Evolutionary conservation across 1,284 basidiomycete genomes (phyloP).

Genomic region (Hymenochaete sp.): DNA sequence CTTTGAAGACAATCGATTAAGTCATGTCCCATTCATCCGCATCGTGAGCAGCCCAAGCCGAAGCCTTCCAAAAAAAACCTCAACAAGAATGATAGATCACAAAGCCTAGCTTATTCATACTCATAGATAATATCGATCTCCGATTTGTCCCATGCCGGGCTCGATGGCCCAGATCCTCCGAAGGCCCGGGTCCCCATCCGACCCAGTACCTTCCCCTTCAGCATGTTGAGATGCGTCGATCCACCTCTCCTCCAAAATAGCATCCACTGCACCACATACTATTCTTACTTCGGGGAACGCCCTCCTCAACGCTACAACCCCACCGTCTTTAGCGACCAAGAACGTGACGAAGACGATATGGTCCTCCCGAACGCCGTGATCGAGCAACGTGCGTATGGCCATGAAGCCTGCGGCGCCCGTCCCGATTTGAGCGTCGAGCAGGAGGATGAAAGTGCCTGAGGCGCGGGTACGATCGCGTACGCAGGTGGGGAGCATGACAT

Average conservation of each 20-base stretch:
- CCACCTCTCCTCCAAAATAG: constrained; percentile 64
- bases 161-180: constrained; percentile 68
- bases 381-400: constrained; percentile 91
- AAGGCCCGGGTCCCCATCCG: constrained; percentile 26
- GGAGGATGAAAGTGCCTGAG: constrained; percentile 69
- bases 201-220: constrained; percentile 28
- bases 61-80: too few relatives aligned
- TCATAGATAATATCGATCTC: constrained; percentile 42
- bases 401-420: constrained; percentile 94
- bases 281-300: constrained; percentile 81
- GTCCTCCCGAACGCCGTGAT: constrained; percentile 85
- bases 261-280: constrained; percentile 77
- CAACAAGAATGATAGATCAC: too few relatives aligned
- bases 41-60: too few relatives aligned
- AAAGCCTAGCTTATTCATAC: too few relatives aligned
- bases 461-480: constrained; percentile 61
- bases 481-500: constrained; percentile 68
- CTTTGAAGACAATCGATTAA: too few relatives aligned
- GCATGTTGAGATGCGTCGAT: constrained; percentile 37
- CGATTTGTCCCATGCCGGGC: constrained; percentile 78
- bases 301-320: constrained; percentile 65
- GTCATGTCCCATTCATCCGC: too few relatives aligned
- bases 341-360: constrained; percentile 85
- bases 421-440: constrained; percentile 92
- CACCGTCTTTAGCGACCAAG: constrained; percentile 76